phyloP scores from a whole-genome alignment of 225 moss, liverwort and hornwort genomes.

The Ulota crispa region DNA sequence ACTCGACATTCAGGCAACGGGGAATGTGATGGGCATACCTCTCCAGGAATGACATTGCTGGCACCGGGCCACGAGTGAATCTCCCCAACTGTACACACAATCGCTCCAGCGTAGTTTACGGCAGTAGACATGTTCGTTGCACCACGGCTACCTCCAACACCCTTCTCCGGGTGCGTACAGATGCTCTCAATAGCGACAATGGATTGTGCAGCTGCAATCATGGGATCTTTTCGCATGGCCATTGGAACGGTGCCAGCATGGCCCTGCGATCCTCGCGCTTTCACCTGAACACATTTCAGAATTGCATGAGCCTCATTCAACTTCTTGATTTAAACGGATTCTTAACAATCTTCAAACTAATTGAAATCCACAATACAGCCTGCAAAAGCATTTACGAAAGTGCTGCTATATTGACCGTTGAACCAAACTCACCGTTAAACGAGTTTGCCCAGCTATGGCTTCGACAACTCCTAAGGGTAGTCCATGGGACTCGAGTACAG shows the following conservation, averaged over 20 bases:
- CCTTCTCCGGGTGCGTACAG: conserved; percentile 72
- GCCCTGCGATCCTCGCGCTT: conserved; percentile 75
- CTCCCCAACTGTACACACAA: conserved; percentile 97
- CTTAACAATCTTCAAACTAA: background rate
- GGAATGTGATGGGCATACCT: conserved; percentile 37
- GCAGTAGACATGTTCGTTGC: conserved; percentile 38
- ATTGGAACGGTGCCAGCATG: conserved; percentile 99
- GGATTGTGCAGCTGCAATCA: conserved; percentile 87
- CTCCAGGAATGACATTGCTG: conserved; percentile 96
- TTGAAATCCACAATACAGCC: background rate
- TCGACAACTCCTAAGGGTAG: conserved; percentile 93
- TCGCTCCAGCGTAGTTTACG: conserved; percentile 41
- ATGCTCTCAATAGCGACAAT: conserved; percentile 83
- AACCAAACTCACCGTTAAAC: conserved; percentile 59
- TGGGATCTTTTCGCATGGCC: conserved; percentile 91
- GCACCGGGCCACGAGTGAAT: conserved; percentile 90
- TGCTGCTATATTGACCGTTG: background rate
- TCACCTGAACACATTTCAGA: conserved; percentile 53
- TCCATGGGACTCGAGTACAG: conserved; percentile 73
- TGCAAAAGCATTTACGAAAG: background rate
- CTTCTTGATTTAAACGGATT: background rate
- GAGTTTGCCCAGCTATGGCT: conserved; percentile 92
- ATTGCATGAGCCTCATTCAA: background rate
- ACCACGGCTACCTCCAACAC: conserved; percentile 49
- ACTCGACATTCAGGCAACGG: background rate